Base-by-base conservation (phyloP, 805 yeast genomes). In the Brettanomyces naardenensis region DNA sequence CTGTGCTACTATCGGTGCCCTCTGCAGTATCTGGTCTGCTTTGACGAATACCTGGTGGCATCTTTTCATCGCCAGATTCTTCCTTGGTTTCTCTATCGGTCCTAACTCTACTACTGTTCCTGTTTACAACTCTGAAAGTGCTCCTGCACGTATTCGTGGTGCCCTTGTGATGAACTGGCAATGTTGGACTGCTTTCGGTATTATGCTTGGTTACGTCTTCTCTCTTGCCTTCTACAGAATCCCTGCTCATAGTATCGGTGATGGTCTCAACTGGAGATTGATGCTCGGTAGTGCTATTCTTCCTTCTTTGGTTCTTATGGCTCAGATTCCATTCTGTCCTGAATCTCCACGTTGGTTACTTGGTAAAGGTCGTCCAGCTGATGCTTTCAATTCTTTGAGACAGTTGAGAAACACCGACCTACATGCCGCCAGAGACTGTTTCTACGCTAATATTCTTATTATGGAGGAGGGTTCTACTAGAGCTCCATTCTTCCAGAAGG, bases 291-390 rank as follows among this genome's bases (percentile, higher is more conserved):
- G 79, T 18, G 87, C 86, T 6, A 66, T 73, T 65, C 59, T 80
- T 28, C 87, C 87, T 1, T 85, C 88, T 0, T 48, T 77, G 31
- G 53, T 74, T 39, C 81, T 80, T 6, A 58, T 74, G 41, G 48
- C 64, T 40, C 86, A 78, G 55, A 71, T 80, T 34, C 80, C 78
- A 25, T 76, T 72, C 52, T 78, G 80, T 42, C 86, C 87, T 6
- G 88, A 80, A 52, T 77, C 84, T 3, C 88, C 88, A 30, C 68
- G 85, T 59, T 80, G 87, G 87, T 64, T 78, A 43, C 76, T 80
- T 82, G 85, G 83, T 59, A 76, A 77, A 53, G 77, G 66, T 4
- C 66, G 81, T 48, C 82, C 77, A 48, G 26, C 11, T 5, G 85
- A 78, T 1, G 81, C 84, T 3, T 78, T 59, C 51, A 65, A 65